Evolutionary conservation across 495 filamentous ascomycete species (phyloP).

Genomic region (Penicillium ucsense): DNA sequence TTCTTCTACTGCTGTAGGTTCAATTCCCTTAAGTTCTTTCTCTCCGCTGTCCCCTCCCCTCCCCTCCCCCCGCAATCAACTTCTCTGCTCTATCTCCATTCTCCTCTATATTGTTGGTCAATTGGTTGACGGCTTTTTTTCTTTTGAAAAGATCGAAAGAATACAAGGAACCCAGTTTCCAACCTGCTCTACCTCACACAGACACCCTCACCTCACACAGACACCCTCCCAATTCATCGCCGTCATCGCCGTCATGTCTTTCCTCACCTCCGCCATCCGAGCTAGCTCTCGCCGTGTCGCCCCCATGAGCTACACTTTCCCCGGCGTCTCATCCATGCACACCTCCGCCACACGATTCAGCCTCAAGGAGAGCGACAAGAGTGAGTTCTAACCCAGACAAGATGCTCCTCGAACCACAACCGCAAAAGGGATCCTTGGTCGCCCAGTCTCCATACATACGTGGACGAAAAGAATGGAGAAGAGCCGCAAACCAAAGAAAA

Average conservation of each 20-base stretch:
- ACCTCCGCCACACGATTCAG: conserved; percentile 15
- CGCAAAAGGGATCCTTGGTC: too few relatives aligned
- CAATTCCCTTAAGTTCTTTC: too few relatives aligned
- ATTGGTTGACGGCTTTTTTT: too few relatives aligned
- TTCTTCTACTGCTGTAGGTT: too few relatives aligned
- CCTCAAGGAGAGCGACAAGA: conserved; percentile 28
- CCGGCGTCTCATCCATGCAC: conserved; percentile 19
- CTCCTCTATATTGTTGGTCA: too few relatives aligned
- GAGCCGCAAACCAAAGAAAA: neutral
- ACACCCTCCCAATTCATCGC: neutral
- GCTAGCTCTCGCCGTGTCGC: conserved; percentile 13
- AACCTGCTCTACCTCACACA: neutral
- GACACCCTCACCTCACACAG: neutral
- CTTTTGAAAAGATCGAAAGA: too few relatives aligned
- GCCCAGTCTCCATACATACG: too few relatives aligned
- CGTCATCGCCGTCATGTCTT: conserved; percentile 16
- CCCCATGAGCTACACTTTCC: conserved; percentile 6
- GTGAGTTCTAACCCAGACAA: conserved; percentile 9
- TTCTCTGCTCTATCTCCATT: too few relatives aligned
- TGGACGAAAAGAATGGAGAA: neutral
- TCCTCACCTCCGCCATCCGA: conserved; percentile 19
- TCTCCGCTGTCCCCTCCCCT: too few relatives aligned
- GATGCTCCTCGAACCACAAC: too few relatives aligned
- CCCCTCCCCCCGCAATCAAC: too few relatives aligned
- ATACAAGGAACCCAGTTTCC: too few relatives aligned